Evolutionary conservation across 352 stramenopile species (phyloP).

Genomic region (Pythium dissotocum): DNA sequence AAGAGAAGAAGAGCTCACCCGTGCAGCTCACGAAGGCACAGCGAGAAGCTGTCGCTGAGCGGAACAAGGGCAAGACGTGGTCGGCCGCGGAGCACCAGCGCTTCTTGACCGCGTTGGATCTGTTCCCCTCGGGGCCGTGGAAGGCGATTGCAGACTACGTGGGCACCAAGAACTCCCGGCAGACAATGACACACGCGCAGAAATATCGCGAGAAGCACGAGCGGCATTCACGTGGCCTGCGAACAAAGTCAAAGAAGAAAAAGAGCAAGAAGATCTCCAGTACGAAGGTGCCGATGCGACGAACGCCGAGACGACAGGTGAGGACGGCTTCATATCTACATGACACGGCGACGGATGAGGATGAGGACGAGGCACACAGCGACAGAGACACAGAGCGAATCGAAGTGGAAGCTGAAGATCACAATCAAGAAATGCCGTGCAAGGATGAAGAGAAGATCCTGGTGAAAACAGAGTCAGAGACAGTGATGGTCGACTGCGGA

Average conservation of each 20-base stretch:
- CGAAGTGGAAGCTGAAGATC: not conserved
- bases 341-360: not conserved
- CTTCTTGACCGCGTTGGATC: constrained; percentile 35
- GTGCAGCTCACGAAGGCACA: constrained; percentile 24
- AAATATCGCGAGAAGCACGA: constrained; percentile 40
- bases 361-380: not conserved
- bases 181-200: constrained; percentile 39
- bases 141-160: constrained; percentile 38
- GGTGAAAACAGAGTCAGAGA: not conserved
- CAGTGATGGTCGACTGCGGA: not conserved
- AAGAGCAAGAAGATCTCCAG: constrained; percentile 10
- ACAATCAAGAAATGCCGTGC: not conserved
- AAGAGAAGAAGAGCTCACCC: not conserved
- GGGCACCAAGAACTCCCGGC: constrained; percentile 32
- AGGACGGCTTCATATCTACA: not conserved
- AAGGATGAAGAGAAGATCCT: not conserved
- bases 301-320: not conserved
- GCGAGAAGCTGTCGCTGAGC: constrained; percentile 24
- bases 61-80: constrained; percentile 33
- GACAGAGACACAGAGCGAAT: not conserved
- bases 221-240: constrained; percentile 25
- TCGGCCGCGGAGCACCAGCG: constrained; percentile 35
- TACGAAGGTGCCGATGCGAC: not conserved
- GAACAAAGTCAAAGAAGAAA: not conserved
- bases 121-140: constrained; percentile 37